phyloP scores from a whole-genome alignment of 345 rosid genomes.

The Kandelia obovata region DNA sequence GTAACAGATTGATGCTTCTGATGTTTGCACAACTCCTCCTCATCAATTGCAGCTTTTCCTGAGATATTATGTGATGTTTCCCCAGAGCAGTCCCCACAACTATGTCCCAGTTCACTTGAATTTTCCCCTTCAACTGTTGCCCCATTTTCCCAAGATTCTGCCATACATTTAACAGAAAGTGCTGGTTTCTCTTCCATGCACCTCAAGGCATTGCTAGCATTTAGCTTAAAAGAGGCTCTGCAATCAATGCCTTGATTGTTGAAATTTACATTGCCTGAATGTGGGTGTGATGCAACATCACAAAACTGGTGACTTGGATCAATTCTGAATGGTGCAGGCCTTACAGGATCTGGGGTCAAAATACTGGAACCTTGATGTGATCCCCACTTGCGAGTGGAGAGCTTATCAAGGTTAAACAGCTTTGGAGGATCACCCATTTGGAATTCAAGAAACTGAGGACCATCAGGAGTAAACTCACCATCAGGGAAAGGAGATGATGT shows the following conservation, averaged over 20 bases:
- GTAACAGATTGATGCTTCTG: conserved; percentile 46
- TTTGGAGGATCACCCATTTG: conserved; percentile 56
- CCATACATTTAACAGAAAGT: conserved; percentile 33
- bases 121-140: conserved; percentile 21
- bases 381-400: conserved; percentile 36
- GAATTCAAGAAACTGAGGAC: conserved; percentile 53
- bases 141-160: conserved; percentile 23
- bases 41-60: conserved; percentile 32
- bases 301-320: conserved; percentile 27
- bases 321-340: conserved; percentile 35
- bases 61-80: conserved; percentile 34
- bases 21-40: conserved; percentile 30
- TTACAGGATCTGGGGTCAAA: conserved; percentile 50
- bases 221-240: conserved; percentile 62
- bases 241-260: conserved; percentile 29
- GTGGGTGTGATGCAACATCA: conserved; percentile 25
- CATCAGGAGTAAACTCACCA: conserved; percentile 39
- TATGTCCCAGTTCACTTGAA: conserved; percentile 21
- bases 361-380: conserved; percentile 44
- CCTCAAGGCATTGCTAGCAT: conserved; percentile 44
- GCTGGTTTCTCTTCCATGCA: conserved; percentile 44
- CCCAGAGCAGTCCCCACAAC: conserved; percentile 13
- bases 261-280: conserved; percentile 15
- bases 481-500: conserved; percentile 92
- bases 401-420: conserved; percentile 56